Evolutionary conservation across 108 stramenopile genomes (phyloP).

Genomic region (Phaeodactylum tricornutum): DNA sequence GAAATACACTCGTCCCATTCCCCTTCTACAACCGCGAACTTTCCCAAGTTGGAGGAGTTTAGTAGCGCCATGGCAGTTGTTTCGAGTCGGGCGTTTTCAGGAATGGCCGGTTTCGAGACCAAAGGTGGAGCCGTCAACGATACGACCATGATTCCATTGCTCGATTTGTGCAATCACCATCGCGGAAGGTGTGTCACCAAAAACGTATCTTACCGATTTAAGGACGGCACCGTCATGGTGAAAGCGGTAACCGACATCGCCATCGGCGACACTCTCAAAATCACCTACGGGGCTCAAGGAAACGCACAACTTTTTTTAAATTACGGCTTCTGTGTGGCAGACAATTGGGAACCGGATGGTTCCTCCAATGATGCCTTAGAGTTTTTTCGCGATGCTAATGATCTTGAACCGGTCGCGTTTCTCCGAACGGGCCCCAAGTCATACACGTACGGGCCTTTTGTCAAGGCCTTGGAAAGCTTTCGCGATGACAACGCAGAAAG

Average conservation of each 20-base stretch:
- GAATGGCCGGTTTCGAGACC: conserved; percentile 10
- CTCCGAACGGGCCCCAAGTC: conserved; percentile 63
- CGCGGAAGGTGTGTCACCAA: conserved; percentile 32
- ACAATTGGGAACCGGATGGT: conserved; percentile 78
- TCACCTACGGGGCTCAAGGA: conserved; percentile 73
- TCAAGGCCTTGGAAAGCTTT: conserved; percentile 41
- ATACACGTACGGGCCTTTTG: conserved; percentile 58
- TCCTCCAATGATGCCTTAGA: conserved; percentile 74
- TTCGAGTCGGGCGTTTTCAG: conserved; percentile 61
- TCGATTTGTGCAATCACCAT: conserved; percentile 72
- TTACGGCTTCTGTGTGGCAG: conserved; percentile 64
- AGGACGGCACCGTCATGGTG: conserved; percentile 8
- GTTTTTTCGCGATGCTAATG: conserved; percentile 14
- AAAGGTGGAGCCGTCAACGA: conserved; percentile 18
- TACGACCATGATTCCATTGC: conserved; percentile 52
- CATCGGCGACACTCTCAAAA: conserved; percentile 22
- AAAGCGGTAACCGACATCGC: conserved; percentile 3
- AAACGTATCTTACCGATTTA: conserved; percentile 22
- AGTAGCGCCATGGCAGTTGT: conserved; percentile 52
- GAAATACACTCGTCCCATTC: background rate
- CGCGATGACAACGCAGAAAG: conserved; percentile 4
- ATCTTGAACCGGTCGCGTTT: conserved; percentile 4
- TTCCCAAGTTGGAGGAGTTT: conserved; percentile 49
- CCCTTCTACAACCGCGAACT: conserved; percentile 1
- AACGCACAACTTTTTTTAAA: conserved; percentile 55